A percentile compares a stretch with the other conserved stretches of the same genome.
These are phyloP conservation scores for Clausena lansium DNA, from an alignment of 345 rosid species.

Conservation along the genomic window DNA sequence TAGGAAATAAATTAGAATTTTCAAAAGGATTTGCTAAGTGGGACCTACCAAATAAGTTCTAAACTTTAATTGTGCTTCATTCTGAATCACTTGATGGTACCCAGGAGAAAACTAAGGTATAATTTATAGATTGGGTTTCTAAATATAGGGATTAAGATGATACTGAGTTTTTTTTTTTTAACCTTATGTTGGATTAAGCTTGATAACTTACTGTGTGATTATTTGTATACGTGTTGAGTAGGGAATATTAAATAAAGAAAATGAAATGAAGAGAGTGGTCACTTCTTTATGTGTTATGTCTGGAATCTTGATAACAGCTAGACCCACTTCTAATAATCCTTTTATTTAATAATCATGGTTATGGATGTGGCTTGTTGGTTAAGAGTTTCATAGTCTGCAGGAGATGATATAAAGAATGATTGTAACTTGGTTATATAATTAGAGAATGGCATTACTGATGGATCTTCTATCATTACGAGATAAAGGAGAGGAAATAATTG, in stretches of 20 bases:
- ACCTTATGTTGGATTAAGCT: background rate
- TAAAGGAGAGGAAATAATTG: background rate
- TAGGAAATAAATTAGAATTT: background rate
- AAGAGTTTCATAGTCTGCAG: background rate
- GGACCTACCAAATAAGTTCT: background rate
- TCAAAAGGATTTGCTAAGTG: background rate
- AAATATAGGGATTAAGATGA: background rate
- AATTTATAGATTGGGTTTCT: background rate
- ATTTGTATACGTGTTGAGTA: background rate
- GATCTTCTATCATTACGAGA: background rate
- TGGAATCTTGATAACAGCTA: constrained; percentile 13
- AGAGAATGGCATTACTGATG: too few species aligned
- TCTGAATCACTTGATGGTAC: background rate
- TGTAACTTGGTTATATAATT: constrained; percentile 1
- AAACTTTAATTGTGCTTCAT: background rate
- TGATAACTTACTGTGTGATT: background rate
- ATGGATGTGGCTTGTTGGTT: background rate
- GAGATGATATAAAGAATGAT: background rate
- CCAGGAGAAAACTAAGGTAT: background rate
- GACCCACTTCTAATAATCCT: constrained; percentile 14
- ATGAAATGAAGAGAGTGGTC: background rate
- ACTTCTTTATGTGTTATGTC: background rate
- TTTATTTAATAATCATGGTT: constrained; percentile 6
- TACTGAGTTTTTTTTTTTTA: background rate
- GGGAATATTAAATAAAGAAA: background rate